These are phyloP conservation scores for Penicillium desertorum DNA, from an alignment of 495 filamentous ascomycete genomes.

Conservation along the genomic window DNA sequence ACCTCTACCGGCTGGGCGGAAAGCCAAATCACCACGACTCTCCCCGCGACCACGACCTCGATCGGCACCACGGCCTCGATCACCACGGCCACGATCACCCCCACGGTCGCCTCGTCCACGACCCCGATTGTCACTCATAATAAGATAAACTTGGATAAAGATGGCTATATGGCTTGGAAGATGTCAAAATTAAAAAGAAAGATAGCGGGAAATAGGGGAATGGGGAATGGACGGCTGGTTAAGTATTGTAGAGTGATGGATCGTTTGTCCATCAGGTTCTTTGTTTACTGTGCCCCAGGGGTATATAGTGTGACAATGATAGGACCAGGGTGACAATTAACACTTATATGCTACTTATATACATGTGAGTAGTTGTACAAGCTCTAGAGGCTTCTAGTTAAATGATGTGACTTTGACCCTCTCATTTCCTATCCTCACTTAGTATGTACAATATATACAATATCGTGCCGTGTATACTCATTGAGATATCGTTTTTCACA, in stretches of 20 bases:
- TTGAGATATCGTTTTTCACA: no score
- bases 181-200: not conserved
- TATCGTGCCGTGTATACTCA: no score
- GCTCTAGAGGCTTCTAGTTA: not conserved
- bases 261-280: not conserved
- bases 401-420: not conserved
- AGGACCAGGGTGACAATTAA: not conserved
- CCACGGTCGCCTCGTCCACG: slow-evolving; percentile 7
- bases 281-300: not conserved
- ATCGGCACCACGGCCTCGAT: slow-evolving; percentile 2
- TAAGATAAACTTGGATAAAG: not conserved
- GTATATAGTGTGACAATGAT: not conserved
- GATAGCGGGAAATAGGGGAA: not conserved
- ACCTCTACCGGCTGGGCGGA: slow-evolving; percentile 4
- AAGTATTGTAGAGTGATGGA: not conserved
- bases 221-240: not conserved
- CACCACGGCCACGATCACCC: slow-evolving; percentile 1
- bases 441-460: not conserved
- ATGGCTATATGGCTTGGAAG: not conserved
- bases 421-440: no score
- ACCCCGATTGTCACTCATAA: slow-evolving; percentile 11
- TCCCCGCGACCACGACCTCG: not conserved
- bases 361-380: no score
- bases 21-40: not conserved
- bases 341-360: no score